These are phyloP conservation scores for Amanita inopinata DNA, from an alignment of 768 basidiomycete genomes.

Conservation along the genomic window DNA sequence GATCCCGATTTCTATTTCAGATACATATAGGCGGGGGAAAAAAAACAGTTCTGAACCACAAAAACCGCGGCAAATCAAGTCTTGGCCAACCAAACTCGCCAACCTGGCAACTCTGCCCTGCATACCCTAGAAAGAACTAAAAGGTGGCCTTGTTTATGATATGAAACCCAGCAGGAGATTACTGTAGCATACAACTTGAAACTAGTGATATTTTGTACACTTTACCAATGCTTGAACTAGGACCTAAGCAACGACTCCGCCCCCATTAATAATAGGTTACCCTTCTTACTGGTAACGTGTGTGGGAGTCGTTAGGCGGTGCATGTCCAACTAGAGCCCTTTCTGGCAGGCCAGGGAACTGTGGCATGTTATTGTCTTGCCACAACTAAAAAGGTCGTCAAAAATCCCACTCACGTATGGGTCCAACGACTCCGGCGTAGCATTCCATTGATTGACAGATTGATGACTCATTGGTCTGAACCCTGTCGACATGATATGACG, in stretches of 20 bases:
- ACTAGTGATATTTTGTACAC: conserved; percentile 7
- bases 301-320: conserved; percentile 28
- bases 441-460: conserved; percentile 44
- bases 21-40: too few species aligned
- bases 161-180: conserved; percentile 5
- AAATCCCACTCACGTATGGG: conserved; percentile 44
- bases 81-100: too few species aligned
- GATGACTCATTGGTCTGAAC: conserved; percentile 41
- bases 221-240: conserved; percentile 2
- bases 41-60: not conserved
- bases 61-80: not conserved
- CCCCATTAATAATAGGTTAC: not conserved
- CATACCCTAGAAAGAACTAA: not conserved
- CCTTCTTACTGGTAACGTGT: conserved; percentile 32
- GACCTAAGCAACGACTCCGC: not conserved
- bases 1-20: too few species aligned
- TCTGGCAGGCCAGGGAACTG: conserved; percentile 25
- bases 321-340: conserved; percentile 27
- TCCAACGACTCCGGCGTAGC: conserved; percentile 49
- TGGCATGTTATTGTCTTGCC: conserved; percentile 4
- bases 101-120: not conserved
- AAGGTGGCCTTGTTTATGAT: conserved; percentile 1
- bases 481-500: conserved; percentile 29
- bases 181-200: conserved; percentile 8
- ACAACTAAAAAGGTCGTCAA: not conserved